A percentile compares a stretch with the other conserved stretches of the same genome.
Conservation (phyloP, 805 yeast genomes). For the Hanseniaspora pseudoguilliermondii region DNA sequence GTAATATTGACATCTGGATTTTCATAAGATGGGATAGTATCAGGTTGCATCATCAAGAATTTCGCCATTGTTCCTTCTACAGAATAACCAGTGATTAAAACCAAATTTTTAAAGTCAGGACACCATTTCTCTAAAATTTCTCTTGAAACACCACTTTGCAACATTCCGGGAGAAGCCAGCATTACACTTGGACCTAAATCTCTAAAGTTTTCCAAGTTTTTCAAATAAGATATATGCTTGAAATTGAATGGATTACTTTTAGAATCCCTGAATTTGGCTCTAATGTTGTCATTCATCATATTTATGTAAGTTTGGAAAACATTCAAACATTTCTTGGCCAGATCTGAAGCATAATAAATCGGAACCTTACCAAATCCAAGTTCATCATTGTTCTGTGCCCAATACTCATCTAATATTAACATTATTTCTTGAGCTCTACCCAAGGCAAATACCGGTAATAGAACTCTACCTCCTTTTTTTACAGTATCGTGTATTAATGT, state of each 20-base stretch:
- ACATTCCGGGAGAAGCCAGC: slow-evolving; percentile 96
- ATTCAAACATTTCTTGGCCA: slow-evolving; percentile 93
- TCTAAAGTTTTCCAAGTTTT: slow-evolving; percentile 70
- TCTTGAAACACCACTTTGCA: slow-evolving; percentile 89
- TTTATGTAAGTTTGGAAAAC: slow-evolving; percentile 92
- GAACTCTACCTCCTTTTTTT: slow-evolving; percentile 76
- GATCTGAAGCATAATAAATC: slow-evolving; percentile 79
- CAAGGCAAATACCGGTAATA: slow-evolving; percentile 88
- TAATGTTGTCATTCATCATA: slow-evolving; percentile 90
- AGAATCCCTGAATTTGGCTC: slow-evolving; percentile 61
- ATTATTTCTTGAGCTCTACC: slow-evolving; percentile 94
- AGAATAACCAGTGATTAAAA: slow-evolving; percentile 88
- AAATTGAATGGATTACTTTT: slow-evolving; percentile 83
- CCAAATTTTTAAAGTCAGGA: slow-evolving; percentile 83
- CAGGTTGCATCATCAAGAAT: slow-evolving; percentile 73
- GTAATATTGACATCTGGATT: slow-evolving; percentile 79
- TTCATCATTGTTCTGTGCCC: slow-evolving; percentile 74
- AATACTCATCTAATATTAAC: slow-evolving; percentile 84
- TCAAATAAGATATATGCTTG: slow-evolving; percentile 67
- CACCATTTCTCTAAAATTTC: slow-evolving; percentile 91
- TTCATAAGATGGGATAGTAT: slow-evolving; percentile 69
- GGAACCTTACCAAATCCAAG: slow-evolving; percentile 50
- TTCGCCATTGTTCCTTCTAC: slow-evolving; percentile 98
- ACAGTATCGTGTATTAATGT: slow-evolving; percentile 73
- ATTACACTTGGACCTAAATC: slow-evolving; percentile 94